phyloP scores from a whole-genome alignment of 257 asterid genomes.

The Verbena officinalis region DNA sequence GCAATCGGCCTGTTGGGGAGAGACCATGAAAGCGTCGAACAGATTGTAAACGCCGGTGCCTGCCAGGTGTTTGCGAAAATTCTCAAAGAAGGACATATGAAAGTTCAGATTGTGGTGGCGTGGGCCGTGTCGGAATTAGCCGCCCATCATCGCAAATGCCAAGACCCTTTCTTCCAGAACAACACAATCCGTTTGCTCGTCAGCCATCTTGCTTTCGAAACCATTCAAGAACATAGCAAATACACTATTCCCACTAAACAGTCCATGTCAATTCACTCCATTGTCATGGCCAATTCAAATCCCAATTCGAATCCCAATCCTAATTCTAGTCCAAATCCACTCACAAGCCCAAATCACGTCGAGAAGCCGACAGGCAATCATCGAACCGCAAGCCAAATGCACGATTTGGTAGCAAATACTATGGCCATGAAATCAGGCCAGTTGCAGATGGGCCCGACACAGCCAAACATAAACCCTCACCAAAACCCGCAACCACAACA shows the following conservation, averaged over 20 bases:
- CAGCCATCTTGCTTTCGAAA: constrained; percentile 77
- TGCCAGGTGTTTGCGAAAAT: constrained; percentile 77
- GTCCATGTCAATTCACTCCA: constrained; percentile 52
- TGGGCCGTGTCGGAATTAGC: constrained; percentile 80
- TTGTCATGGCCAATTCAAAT: constrained; percentile 55
- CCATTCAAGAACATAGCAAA: constrained; percentile 78
- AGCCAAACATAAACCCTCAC: constrained; percentile 16
- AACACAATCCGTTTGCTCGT: constrained; percentile 68
- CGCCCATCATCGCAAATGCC: constrained; percentile 71
- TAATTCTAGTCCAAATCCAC: no score
- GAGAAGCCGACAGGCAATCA: constrained; percentile 40
- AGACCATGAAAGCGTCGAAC: constrained; percentile 80
- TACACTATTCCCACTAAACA: constrained; percentile 54
- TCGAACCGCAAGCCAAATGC: constrained; percentile 46
- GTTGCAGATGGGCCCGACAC: neutral
- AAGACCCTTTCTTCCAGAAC: constrained; percentile 75
- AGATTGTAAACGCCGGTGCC: constrained; percentile 71
- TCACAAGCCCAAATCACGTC: constrained; percentile 3
- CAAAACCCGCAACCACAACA: constrained; percentile 21
- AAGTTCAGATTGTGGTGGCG: constrained; percentile 72
- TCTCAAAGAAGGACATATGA: constrained; percentile 83
- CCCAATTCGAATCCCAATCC: neutral
- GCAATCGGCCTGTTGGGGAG: constrained; percentile 73
- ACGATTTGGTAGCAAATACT: constrained; percentile 45
- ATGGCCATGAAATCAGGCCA: constrained; percentile 41